phyloP scores from a whole-genome alignment of 768 basidiomycete genomes.

The Hypholoma fasciculare region DNA sequence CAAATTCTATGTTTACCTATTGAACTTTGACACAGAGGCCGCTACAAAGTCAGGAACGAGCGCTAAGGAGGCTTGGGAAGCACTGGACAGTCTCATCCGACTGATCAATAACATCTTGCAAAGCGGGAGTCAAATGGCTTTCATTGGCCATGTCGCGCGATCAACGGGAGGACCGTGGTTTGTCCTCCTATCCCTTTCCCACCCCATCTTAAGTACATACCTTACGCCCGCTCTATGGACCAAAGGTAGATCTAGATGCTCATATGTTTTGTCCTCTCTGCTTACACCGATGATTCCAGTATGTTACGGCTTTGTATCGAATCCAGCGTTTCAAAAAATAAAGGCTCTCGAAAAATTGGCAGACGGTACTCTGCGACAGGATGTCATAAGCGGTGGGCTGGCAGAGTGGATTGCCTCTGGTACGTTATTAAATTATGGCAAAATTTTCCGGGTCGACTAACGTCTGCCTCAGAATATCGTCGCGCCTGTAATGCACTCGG shows the following conservation, averaged over 20 bases:
- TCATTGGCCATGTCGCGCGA: slow-evolving; percentile 30
- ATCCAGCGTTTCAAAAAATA: slow-evolving; percentile 29
- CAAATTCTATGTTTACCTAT: background rate
- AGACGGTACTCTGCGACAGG: slow-evolving; percentile 28
- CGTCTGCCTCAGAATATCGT: slow-evolving; percentile 26
- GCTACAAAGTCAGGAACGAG: slow-evolving; percentile 3
- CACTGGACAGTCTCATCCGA: slow-evolving; percentile 23
- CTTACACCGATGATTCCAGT: slow-evolving; percentile 11
- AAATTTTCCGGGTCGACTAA: background rate
- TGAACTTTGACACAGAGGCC: background rate
- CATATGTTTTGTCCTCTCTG: no score
- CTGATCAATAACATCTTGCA: slow-evolving; percentile 21
- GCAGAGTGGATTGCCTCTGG: slow-evolving; percentile 30
- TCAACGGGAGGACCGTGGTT: slow-evolving; percentile 33
- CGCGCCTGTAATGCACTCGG: slow-evolving; percentile 23
- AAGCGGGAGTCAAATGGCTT: slow-evolving; percentile 25
- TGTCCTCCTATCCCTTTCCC: slow-evolving; percentile 31
- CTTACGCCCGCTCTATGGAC: slow-evolving; percentile 25
- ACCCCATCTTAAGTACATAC: slow-evolving; percentile 25
- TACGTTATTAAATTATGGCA: slow-evolving; percentile 6
- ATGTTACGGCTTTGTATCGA: slow-evolving; percentile 28
- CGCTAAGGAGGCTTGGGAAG: slow-evolving; percentile 23
- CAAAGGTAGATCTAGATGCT: slow-evolving; percentile 19
- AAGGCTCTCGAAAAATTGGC: slow-evolving; percentile 29
- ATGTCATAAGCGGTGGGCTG: slow-evolving; percentile 38